Percentiles rank a stretch among this genome's conserved stretches.
These are phyloP conservation scores for Fusarium acutatum DNA, from an alignment of 2,329 filamentous ascomycete genomes.

Conservation along the genomic window DNA sequence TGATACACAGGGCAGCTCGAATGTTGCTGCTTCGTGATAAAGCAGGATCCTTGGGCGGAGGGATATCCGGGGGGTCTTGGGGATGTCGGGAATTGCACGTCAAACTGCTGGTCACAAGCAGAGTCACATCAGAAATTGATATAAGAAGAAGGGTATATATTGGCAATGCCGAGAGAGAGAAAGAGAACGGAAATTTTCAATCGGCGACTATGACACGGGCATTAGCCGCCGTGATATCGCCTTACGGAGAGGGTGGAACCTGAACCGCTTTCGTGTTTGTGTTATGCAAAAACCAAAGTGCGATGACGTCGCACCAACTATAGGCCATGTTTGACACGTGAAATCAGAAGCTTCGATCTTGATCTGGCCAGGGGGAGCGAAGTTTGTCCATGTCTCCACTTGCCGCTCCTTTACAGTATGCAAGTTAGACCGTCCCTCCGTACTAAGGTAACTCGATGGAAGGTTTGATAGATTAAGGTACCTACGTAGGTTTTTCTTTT, in stretches of 20 bases:
- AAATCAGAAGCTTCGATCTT: slow-evolving; percentile 36
- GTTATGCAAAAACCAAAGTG: slow-evolving; percentile 8
- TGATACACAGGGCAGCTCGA: slow-evolving; percentile 3
- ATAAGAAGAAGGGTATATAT: not conserved
- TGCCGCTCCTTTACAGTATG: not conserved
- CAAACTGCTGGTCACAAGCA: not conserved
- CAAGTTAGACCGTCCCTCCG: not conserved
- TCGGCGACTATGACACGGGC: slow-evolving; percentile 19
- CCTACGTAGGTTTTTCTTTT: not conserved
- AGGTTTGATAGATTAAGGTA: not conserved
- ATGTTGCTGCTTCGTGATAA: slow-evolving; percentile 1
- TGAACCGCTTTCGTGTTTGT: slow-evolving; percentile 33
- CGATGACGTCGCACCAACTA: slow-evolving; percentile 27
- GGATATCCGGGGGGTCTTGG: not conserved
- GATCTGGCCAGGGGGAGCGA: slow-evolving; percentile 11
- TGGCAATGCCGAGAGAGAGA: not conserved
- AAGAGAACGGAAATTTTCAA: slow-evolving; percentile 13
- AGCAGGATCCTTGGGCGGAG: not conserved
- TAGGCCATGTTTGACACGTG: slow-evolving; percentile 34
- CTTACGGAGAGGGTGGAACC: slow-evolving; percentile 31
- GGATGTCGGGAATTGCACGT: slow-evolving; percentile 11
- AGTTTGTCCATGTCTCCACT: slow-evolving; percentile 10
- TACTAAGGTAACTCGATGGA: not conserved
- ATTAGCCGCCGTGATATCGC: slow-evolving; percentile 27
- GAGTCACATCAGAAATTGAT: slow-evolving; percentile 26